phyloP scores from a whole-genome alignment of 2,329 filamentous ascomycete species.

The Botrytis fragariae region DNA sequence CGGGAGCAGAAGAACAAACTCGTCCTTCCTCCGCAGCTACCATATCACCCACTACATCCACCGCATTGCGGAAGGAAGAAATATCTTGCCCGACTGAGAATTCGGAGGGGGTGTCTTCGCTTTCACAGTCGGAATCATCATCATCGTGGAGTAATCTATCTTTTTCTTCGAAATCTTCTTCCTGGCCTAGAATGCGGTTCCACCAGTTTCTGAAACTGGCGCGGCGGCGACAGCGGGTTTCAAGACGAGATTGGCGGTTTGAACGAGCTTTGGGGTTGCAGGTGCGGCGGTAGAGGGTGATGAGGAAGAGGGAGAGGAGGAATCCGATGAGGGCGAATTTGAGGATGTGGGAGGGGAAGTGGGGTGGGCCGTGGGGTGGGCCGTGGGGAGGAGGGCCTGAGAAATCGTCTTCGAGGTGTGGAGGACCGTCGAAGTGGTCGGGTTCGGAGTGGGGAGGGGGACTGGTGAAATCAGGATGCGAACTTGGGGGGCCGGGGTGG shows the following conservation, averaged over 20 bases:
- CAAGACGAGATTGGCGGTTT: conserved; percentile 23
- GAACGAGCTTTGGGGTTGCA: conserved; percentile 25
- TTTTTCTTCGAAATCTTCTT: conserved; percentile 32
- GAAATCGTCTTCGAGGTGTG: background rate
- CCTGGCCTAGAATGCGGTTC: conserved; percentile 21
- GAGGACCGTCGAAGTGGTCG: background rate
- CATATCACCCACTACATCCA: conserved; percentile 30
- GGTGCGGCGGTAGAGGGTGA: conserved; percentile 28
- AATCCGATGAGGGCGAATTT: conserved; percentile 31
- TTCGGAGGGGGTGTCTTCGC: background rate
- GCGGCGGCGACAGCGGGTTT: conserved; percentile 27
- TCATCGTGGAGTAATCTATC: background rate
- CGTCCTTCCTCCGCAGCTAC: conserved; percentile 25
- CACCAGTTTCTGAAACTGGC: conserved; percentile 24
- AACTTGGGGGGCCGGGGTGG: too few species aligned
- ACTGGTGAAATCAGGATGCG: too few species aligned
- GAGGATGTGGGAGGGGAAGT: conserved; percentile 23
- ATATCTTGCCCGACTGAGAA: conserved; percentile 32
- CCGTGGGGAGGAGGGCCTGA: background rate
- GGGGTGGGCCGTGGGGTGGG: conserved; percentile 10
- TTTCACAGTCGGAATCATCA: conserved; percentile 21
- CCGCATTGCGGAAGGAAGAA: conserved; percentile 29
- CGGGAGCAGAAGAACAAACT: background rate
- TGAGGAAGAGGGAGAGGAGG: conserved; percentile 29
- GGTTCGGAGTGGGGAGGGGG: background rate